Evolutionary conservation across 2,329 filamentous ascomycete genomes (phyloP).

Genomic region (Nothophaeocryptopus gaeumannii): DNA sequence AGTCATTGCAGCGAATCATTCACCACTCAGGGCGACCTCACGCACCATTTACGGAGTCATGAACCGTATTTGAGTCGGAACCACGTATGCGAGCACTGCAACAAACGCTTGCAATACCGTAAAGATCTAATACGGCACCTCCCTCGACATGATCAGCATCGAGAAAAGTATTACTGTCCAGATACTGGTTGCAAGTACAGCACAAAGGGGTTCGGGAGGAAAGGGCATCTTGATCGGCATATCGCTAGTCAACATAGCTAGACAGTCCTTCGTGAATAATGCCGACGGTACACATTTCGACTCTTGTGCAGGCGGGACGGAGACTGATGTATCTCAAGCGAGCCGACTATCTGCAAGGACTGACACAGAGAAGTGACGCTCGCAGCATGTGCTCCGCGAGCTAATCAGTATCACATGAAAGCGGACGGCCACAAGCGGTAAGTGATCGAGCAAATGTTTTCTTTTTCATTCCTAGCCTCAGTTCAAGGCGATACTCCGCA

Average conservation of each 20-base stretch:
- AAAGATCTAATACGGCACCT: conserved; percentile 23
- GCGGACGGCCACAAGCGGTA: too few species aligned
- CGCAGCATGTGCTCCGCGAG: too few species aligned
- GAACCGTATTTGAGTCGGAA: conserved; percentile 19
- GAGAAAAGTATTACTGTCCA: conserved; percentile 17
- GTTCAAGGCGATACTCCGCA: too few species aligned
- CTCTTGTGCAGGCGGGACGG: too few species aligned
- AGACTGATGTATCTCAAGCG: too few species aligned
- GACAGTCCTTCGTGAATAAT: too few species aligned
- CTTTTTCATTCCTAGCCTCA: too few species aligned
- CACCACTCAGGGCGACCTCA: conserved; percentile 19
- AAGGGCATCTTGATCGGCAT: conserved; percentile 24
- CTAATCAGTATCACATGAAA: too few species aligned
- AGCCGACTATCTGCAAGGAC: too few species aligned
- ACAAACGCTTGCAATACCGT: conserved; percentile 24
- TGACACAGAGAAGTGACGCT: too few species aligned
- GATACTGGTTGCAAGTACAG: conserved; percentile 21
- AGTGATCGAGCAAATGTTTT: too few species aligned
- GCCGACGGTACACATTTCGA: conserved; percentile 8
- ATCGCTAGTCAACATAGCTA: conserved; percentile 18
- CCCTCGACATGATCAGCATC: conserved; percentile 24
- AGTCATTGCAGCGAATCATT: conserved; percentile 20
- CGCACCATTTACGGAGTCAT: conserved; percentile 24
- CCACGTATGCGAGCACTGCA: conserved; percentile 20
- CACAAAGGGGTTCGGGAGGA: conserved; percentile 20